Conservation (phyloP, 768 basidiomycete species). For the Boletus reticuloceps region DNA sequence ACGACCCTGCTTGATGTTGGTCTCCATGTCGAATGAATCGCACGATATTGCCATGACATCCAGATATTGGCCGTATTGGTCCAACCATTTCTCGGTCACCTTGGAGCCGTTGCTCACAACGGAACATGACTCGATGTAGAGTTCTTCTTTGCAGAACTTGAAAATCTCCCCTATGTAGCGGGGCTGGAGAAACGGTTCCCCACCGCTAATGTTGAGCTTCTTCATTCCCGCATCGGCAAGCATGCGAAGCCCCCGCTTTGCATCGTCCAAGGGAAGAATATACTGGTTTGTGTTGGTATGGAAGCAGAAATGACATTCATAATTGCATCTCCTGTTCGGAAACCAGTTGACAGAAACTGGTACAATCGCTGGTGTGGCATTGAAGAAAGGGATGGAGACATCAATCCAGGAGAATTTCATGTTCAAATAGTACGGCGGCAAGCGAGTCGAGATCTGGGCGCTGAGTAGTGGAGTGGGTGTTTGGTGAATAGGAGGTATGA, state of each 20-base stretch:
- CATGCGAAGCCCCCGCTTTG: constrained; percentile 33
- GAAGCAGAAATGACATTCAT: constrained; percentile 41
- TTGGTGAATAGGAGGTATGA: not conserved
- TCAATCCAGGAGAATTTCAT: constrained; percentile 19
- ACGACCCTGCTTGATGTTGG: constrained; percentile 34
- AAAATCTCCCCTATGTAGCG: constrained; percentile 38
- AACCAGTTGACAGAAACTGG: constrained; percentile 31
- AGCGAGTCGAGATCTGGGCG: not conserved
- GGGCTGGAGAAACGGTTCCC: constrained; percentile 38
- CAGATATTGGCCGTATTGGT: constrained; percentile 37
- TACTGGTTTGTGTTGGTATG: constrained; percentile 37
- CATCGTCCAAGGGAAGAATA: constrained; percentile 36
- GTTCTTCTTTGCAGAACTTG: constrained; percentile 37
- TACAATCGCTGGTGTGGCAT: constrained; percentile 1
- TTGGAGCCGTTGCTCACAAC: constrained; percentile 38
- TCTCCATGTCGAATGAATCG: constrained; percentile 37
- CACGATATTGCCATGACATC: constrained; percentile 44
- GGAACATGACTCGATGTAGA: constrained; percentile 34
- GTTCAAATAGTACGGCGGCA: too few species aligned
- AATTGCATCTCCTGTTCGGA: constrained; percentile 31
- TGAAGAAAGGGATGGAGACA: constrained; percentile 15
- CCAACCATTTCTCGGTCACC: constrained; percentile 42
- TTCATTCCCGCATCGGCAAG: constrained; percentile 34
- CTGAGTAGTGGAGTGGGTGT: not conserved
- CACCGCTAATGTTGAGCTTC: constrained; percentile 38